Conservation (phyloP, 805 yeast species). For the Yarrowia hollandica region DNA sequence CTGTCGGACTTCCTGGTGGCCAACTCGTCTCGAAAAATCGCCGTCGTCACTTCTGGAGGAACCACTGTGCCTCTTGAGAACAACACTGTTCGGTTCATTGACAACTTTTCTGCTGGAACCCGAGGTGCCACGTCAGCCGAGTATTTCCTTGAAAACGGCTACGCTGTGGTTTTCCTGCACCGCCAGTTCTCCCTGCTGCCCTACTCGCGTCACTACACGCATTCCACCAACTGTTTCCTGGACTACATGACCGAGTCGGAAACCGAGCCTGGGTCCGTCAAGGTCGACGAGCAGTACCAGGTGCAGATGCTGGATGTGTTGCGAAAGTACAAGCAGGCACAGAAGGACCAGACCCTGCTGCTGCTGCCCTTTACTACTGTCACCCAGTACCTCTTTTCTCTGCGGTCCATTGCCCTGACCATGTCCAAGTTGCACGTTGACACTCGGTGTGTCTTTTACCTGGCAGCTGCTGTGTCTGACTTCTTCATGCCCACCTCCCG, state of each 20-base stretch:
- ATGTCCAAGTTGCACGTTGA: slow-evolving; percentile 52
- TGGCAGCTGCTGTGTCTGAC: slow-evolving; percentile 98
- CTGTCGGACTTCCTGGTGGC: slow-evolving; percentile 60
- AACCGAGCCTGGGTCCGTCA: slow-evolving; percentile 48
- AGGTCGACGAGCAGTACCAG: slow-evolving; percentile 60
- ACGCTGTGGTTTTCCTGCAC: slow-evolving; percentile 89
- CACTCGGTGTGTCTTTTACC: slow-evolving; percentile 56
- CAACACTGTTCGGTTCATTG: slow-evolving; percentile 94
- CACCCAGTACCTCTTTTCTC: slow-evolving; percentile 85
- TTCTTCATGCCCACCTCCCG: slow-evolving; percentile 85
- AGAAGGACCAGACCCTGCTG: slow-evolving; percentile 54
- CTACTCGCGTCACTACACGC: slow-evolving; percentile 82
- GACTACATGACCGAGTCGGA: slow-evolving; percentile 66
- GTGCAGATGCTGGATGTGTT: slow-evolving; percentile 60
- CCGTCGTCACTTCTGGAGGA: slow-evolving; percentile 91
- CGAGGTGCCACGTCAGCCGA: slow-evolving; percentile 97
- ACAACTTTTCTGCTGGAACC: slow-evolving; percentile 96
- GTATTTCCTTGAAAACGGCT: slow-evolving; percentile 77
- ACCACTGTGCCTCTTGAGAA: slow-evolving; percentile 97
- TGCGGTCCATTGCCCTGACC: slow-evolving; percentile 62
- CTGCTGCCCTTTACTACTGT: slow-evolving; percentile 91
- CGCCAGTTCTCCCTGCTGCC: slow-evolving; percentile 91
- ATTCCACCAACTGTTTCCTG: slow-evolving; percentile 77
- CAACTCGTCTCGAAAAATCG: slow-evolving; percentile 53
- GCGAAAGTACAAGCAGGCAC: slow-evolving; percentile 52